Conservation (phyloP, 2,329 filamentous ascomycete species). For the Apiospora sp. region DNA sequence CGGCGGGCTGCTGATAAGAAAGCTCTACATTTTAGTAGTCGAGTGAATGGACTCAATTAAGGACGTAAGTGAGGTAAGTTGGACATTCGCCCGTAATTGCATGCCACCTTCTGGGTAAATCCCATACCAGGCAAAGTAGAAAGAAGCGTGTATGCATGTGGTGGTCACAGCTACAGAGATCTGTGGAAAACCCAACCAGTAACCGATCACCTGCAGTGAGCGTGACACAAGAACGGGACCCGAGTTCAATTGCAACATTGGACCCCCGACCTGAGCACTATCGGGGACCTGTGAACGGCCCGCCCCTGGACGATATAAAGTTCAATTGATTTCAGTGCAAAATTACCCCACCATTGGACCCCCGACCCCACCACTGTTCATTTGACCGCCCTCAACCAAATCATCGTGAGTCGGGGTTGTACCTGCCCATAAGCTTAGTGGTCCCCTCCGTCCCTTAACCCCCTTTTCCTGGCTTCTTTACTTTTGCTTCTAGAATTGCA, state of each 20-base stretch:
- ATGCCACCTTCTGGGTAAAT: background rate
- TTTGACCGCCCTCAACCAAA: constrained; percentile 14
- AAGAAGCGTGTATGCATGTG: background rate
- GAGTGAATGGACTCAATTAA: background rate
- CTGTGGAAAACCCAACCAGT: background rate
- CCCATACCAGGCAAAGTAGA: too few relatives aligned
- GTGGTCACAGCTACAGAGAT: background rate
- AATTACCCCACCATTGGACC: constrained; percentile 6
- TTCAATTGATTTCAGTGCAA: background rate
- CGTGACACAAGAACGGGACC: background rate
- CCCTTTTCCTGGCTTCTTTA: background rate
- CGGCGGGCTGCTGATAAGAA: background rate
- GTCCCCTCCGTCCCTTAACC: background rate
- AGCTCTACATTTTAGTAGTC: background rate
- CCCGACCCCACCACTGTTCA: constrained; percentile 3
- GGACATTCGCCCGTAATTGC: background rate
- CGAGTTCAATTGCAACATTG: background rate
- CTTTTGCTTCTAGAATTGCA: background rate
- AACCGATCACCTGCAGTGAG: background rate
- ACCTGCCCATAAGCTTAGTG: background rate
- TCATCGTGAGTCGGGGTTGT: constrained; percentile 20
- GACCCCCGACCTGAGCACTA: background rate
- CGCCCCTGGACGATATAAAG: background rate
- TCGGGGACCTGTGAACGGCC: background rate
- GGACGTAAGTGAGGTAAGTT: background rate